Percentiles rank a stretch among this genome's conserved stretches.
Conservation (phyloP, 495 filamentous ascomycete species). For the Tuber borchii region DNA sequence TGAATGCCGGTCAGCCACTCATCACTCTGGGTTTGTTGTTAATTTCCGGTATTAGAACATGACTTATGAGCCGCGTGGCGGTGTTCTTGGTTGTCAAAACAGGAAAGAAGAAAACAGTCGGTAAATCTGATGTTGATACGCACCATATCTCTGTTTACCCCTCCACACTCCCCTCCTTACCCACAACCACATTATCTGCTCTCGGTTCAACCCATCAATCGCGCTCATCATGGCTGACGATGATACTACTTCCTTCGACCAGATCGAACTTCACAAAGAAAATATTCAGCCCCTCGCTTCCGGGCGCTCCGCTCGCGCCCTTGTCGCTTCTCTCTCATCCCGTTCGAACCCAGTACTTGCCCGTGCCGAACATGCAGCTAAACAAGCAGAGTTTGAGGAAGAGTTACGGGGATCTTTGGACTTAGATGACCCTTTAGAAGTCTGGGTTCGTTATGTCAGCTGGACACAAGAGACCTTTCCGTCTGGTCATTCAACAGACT, state of each 20-base stretch:
- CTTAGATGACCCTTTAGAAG: conserved; percentile 88
- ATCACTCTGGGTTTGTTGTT: neutral
- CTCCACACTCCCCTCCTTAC: neutral
- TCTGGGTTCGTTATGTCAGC: conserved; percentile 92
- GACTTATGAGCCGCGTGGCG: neutral
- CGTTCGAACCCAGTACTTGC: conserved; percentile 54
- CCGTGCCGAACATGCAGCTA: conserved; percentile 65
- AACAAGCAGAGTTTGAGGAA: conserved; percentile 75
- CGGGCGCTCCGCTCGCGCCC: conserved; percentile 80
- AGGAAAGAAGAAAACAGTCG: neutral
- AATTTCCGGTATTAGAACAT: neutral
- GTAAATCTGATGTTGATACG: neutral
- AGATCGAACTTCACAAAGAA: conserved; percentile 95
- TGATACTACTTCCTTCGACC: conserved; percentile 70
- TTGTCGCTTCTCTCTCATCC: conserved; percentile 57
- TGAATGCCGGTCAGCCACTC: neutral
- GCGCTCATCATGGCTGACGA: conserved; percentile 24
- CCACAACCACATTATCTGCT: neutral
- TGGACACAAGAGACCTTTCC: conserved; percentile 96
- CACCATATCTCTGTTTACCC: conserved; percentile 3
- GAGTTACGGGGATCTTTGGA: conserved; percentile 72
- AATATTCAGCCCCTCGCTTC: conserved; percentile 91
- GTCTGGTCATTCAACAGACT: conserved; percentile 87
- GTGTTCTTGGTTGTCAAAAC: neutral
- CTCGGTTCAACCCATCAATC: conserved; percentile 11